These are phyloP conservation scores for Cyberlindnera mrakii DNA, from an alignment of 805 yeast genomes.

Conservation along the genomic window DNA sequence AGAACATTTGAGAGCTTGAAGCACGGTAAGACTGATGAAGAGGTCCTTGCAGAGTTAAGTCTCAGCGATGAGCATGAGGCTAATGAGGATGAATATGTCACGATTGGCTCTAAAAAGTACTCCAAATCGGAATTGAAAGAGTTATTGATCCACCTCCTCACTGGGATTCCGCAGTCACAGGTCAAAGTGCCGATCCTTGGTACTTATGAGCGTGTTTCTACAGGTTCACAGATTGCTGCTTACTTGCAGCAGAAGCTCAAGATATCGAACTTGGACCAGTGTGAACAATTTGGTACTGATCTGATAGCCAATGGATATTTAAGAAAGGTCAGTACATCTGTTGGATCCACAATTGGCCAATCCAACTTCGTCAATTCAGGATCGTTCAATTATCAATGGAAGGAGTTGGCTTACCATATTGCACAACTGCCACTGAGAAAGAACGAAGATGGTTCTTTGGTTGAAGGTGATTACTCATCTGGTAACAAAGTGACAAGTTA, in stretches of 20 bases:
- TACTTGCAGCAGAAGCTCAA: constrained; percentile 50
- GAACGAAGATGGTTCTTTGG: constrained; percentile 10
- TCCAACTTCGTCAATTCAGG: constrained; percentile 70
- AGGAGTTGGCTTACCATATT: constrained; percentile 54
- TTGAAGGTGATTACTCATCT: constrained; percentile 25
- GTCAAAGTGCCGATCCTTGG: constrained; percentile 67
- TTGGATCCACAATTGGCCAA: constrained; percentile 60
- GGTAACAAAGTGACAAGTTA: constrained; percentile 14
- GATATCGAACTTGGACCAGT: constrained; percentile 42
- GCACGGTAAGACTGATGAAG: constrained; percentile 40
- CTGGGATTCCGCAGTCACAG: constrained; percentile 44
- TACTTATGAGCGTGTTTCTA: constrained; percentile 52
- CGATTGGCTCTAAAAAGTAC: constrained; percentile 31
- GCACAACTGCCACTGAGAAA: constrained; percentile 29
- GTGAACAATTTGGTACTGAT: constrained; percentile 73
- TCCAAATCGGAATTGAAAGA: constrained; percentile 36
- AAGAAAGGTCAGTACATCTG: constrained; percentile 43
- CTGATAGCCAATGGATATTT: constrained; percentile 55
- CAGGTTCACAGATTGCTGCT: constrained; percentile 54
- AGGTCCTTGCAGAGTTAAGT: constrained; percentile 24
- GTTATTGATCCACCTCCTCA: constrained; percentile 36
- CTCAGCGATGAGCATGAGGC: constrained; percentile 11
- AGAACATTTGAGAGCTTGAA: constrained; percentile 64
- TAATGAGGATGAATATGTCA: constrained; percentile 20
- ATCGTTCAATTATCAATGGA: constrained; percentile 77